Evolutionary conservation across 2,329 filamentous ascomycete species (phyloP).

Genomic region (Fusarium bactridioides): DNA sequence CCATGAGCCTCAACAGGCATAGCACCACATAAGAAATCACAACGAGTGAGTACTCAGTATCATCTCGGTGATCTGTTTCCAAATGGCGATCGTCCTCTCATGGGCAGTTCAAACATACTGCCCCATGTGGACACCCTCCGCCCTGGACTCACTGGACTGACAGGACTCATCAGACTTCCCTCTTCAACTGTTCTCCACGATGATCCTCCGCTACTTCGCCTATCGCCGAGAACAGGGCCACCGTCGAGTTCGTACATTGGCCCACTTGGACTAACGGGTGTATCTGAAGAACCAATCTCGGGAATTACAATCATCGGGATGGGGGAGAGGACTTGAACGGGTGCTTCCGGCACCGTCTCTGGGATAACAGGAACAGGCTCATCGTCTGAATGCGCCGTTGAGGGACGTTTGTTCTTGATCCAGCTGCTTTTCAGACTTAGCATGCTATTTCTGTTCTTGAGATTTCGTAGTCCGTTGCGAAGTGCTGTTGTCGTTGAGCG

Average conservation of each 20-base stretch:
- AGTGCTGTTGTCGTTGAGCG: conserved; percentile 11
- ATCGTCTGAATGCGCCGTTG: not conserved
- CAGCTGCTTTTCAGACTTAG: conserved; percentile 40
- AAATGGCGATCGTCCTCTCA: not conserved
- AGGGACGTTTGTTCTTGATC: conserved; percentile 34
- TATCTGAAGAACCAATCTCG: conserved; percentile 3
- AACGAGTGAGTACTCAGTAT: not conserved
- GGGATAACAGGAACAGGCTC: not conserved
- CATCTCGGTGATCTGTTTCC: not conserved
- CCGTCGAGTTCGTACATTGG: conserved; percentile 5
- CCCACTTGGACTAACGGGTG: not conserved
- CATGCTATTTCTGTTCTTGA: conserved; percentile 36
- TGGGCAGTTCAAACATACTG: conserved; percentile 6
- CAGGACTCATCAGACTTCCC: not conserved
- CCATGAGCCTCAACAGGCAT: not conserved
- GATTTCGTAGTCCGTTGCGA: conserved; percentile 31
- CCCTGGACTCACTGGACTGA: conserved; percentile 15
- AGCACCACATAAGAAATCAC: not conserved
- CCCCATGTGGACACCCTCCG: conserved; percentile 3
- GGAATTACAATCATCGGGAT: not conserved
- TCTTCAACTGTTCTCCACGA: not conserved
- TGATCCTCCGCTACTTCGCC: conserved; percentile 26
- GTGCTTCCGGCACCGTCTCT: not conserved
- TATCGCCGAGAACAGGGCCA: not conserved
- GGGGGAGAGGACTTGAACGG: not conserved